Evolutionary conservation across 2,329 filamentous ascomycete genomes (phyloP).

Genomic region (Colletotrichum magnum): DNA sequence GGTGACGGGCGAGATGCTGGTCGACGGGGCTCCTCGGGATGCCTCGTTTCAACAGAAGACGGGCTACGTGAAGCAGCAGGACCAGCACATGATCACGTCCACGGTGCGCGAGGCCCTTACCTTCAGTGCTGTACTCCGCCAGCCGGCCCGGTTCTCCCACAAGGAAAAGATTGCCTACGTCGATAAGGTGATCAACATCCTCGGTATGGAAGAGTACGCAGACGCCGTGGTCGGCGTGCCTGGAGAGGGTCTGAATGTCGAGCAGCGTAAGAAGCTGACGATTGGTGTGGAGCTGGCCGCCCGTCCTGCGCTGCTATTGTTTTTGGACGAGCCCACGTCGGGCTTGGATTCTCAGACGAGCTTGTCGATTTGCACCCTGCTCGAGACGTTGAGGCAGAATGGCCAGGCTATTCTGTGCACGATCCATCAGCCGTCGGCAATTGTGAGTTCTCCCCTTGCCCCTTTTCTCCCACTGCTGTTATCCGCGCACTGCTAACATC

Average conservation of each 20-base stretch:
- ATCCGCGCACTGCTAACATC: background rate
- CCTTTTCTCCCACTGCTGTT: background rate
- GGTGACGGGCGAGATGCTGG: constrained; percentile 78
- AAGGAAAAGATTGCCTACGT: constrained; percentile 48
- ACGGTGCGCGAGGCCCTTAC: constrained; percentile 78
- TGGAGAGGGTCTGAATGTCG: constrained; percentile 66
- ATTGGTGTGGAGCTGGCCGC: constrained; percentile 85
- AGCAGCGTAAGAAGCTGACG: constrained; percentile 71
- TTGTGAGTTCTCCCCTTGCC: constrained; percentile 38
- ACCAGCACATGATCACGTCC: constrained; percentile 76
- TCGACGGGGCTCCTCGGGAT: constrained; percentile 75
- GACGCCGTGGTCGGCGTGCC: constrained; percentile 79
- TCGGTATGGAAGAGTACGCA: constrained; percentile 72
- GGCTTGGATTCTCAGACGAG: constrained; percentile 82
- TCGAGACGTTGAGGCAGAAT: constrained; percentile 73
- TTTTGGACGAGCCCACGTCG: constrained; percentile 83
- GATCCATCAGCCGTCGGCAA: constrained; percentile 65
- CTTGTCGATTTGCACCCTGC: constrained; percentile 79
- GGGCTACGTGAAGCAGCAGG: constrained; percentile 80
- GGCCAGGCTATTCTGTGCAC: constrained; percentile 67
- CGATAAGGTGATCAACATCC: constrained; percentile 48
- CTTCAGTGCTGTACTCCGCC: constrained; percentile 77
- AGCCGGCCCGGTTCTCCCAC: constrained; percentile 68
- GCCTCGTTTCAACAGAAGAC: constrained; percentile 79
- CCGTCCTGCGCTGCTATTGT: constrained; percentile 79